Percentiles rank a stretch among this genome's conserved stretches.
Evolutionary conservation across 805 yeast species (phyloP).

Genomic region (Zygotorulaspora danielsina): DNA sequence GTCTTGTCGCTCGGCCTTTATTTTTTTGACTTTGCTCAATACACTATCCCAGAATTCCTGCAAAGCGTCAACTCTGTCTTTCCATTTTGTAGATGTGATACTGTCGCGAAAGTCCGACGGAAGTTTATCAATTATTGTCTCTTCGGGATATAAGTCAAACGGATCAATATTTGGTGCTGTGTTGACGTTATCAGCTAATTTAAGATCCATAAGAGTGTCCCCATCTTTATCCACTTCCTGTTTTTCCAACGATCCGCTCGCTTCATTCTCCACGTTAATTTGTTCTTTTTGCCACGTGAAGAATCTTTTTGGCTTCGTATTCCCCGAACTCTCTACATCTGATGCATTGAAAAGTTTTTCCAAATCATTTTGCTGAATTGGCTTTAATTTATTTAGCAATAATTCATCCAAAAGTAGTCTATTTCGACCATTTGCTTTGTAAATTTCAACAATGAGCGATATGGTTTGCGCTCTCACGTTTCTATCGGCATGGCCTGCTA

Average conservation of each 20-base stretch:
- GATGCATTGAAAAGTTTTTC: conserved; percentile 59
- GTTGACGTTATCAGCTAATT: not conserved
- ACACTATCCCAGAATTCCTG: conserved; percentile 50
- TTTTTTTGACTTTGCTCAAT: conserved; percentile 50
- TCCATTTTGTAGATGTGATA: conserved; percentile 73
- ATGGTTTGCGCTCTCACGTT: conserved; percentile 80
- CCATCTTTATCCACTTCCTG: conserved; percentile 36
- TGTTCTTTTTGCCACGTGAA: conserved; percentile 19
- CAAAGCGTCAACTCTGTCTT: conserved; percentile 81
- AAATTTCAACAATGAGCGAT: conserved; percentile 60
- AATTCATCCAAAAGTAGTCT: conserved; percentile 48
- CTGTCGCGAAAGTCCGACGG: conserved; percentile 58
- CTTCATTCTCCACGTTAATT: conserved; percentile 1
- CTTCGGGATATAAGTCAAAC: conserved; percentile 65
- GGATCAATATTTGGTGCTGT: conserved; percentile 48
- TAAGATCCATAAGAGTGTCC: conserved; percentile 35
- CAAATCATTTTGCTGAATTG: conserved; percentile 86
- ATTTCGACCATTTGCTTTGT: conserved; percentile 63
- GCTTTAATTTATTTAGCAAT: conserved; percentile 70
- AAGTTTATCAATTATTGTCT: conserved; percentile 57
- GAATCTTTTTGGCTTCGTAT: conserved; percentile 4
- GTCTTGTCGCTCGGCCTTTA: conserved; percentile 52
- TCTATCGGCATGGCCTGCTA: conserved; percentile 81
- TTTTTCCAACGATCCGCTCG: not conserved
- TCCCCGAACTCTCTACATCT: conserved; percentile 26